These are phyloP conservation scores for Spathaspora arborariae DNA, from an alignment of 805 yeast genomes.

Conservation along the genomic window DNA sequence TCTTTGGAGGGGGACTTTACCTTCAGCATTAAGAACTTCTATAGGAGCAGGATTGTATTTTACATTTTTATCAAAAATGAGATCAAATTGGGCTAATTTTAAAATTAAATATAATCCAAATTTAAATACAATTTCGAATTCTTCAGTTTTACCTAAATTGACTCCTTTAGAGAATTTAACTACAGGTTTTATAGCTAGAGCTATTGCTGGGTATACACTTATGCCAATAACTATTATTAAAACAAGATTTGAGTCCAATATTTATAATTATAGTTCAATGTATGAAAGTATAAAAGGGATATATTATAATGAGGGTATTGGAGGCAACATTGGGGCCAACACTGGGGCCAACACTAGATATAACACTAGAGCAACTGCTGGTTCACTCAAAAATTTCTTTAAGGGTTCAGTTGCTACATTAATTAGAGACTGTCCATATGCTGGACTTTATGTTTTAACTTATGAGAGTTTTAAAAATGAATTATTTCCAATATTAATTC, in stretches of 20 bases:
- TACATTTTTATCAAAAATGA: constrained; percentile 60
- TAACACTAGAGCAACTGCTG: constrained; percentile 6
- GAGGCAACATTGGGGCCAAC: not conserved
- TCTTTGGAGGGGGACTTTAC: constrained; percentile 92
- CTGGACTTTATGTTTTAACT: constrained; percentile 84
- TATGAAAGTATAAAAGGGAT: constrained; percentile 57
- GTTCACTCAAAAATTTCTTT: constrained; percentile 66
- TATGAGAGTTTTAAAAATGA: constrained; percentile 72
- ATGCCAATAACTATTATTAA: constrained; percentile 95
- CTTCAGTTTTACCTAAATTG: constrained; percentile 59
- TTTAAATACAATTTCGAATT: constrained; percentile 5
- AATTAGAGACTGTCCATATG: constrained; percentile 92
- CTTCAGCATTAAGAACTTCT: constrained; percentile 86
- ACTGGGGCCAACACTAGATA: no score
- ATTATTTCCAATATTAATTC: constrained; percentile 38
- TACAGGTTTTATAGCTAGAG: constrained; percentile 78
- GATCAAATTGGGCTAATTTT: constrained; percentile 46
- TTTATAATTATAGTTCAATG: constrained; percentile 67
- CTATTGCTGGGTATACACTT: constrained; percentile 76
- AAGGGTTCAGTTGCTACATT: constrained; percentile 85
- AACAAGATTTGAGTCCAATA: constrained; percentile 81
- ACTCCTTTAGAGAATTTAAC: constrained; percentile 64
- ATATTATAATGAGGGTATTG: constrained; percentile 23
- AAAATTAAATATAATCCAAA: constrained; percentile 6
- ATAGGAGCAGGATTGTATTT: constrained; percentile 87